Base-by-base conservation (phyloP, 208 protist species). In the Trypanosoma cruzi region DNA sequence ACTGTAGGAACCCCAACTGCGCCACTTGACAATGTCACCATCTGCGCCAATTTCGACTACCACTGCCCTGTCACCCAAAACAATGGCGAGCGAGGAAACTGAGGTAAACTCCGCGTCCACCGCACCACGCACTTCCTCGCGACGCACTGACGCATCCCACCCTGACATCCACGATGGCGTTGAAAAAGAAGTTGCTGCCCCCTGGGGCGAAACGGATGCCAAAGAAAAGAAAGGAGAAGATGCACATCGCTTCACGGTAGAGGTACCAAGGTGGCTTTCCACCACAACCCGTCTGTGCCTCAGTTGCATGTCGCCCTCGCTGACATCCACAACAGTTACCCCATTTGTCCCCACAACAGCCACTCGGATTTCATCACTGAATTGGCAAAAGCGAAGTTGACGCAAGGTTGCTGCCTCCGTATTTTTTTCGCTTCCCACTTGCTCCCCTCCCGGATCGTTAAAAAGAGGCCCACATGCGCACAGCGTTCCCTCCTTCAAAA, bases 1-100 rank as follows among this genome's bases (percentile, higher is more conserved):
- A 31, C 73, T 76, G 72, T 95, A 95, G 32, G 72, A 80, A 2
- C 82, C 85, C 52, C 86, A 80, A 14, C 65, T 78, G 31, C 85
- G 81, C 89, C 89, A 95, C 55, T 88, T 76, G 0, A 92, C 68
- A 24, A 57, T 44, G 48, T 83, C 81, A 36, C 61, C 37, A 26
- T 67, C 8, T 2, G 40, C 44, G 49, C 26, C 11, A 13, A 77
- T 0, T 18, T 77, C 71, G 28, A 77, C 48, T 6, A 77, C 36
- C 16, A 71, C 57, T 31, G 64, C 71, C 59, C 64, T 64, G 60
- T 77, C 56, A 22, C 42, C 65, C 10, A 70, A 77, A 31, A 71
- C 8, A 42, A 77, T 61, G 29, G 64, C 71, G 44, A 77, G 34
- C 2, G 52, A 50, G 8, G 44, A 52, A 29, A 48, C 13, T 4